Conservation (phyloP, 495 filamentous ascomycete species). For the Lentithecium fluviatile region DNA sequence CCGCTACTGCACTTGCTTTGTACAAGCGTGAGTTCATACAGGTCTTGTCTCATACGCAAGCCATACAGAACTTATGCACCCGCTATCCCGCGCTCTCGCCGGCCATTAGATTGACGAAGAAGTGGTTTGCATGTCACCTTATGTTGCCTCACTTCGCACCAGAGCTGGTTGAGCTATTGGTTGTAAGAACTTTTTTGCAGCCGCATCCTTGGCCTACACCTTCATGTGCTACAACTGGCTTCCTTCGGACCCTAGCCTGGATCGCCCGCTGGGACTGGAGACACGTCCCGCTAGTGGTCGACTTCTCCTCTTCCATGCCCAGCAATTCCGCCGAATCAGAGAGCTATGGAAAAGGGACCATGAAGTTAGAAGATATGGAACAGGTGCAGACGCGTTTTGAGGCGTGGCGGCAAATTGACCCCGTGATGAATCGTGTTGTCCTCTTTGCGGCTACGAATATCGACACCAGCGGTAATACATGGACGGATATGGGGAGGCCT, state of each 20-base stretch:
- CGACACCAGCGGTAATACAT: constrained; percentile 73
- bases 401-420: constrained; percentile 81
- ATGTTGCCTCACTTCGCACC: constrained; percentile 71
- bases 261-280: constrained; percentile 92
- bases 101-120: constrained; percentile 82
- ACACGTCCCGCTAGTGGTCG: constrained; percentile 72
- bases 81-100: constrained; percentile 78
- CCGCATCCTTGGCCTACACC: constrained; percentile 80
- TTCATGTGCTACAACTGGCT: constrained; percentile 74
- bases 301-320: constrained; percentile 52
- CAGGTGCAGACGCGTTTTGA: constrained; percentile 68
- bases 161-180: constrained; percentile 80
- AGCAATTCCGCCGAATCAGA: background rate
- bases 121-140: constrained; percentile 84
- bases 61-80: constrained; percentile 73
- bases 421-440: constrained; percentile 76
- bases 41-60: constrained; percentile 74
- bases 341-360: constrained; percentile 22
- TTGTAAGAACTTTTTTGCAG: constrained; percentile 70
- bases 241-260: constrained; percentile 73
- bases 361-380: constrained; percentile 56
- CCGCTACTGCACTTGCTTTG: constrained; percentile 62
- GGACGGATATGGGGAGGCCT: constrained; percentile 68
- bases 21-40: constrained; percentile 72
- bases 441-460: constrained; percentile 80